Conservation (phyloP, 352 stramenopile species). For the Poterioochromonas sp. region DNA sequence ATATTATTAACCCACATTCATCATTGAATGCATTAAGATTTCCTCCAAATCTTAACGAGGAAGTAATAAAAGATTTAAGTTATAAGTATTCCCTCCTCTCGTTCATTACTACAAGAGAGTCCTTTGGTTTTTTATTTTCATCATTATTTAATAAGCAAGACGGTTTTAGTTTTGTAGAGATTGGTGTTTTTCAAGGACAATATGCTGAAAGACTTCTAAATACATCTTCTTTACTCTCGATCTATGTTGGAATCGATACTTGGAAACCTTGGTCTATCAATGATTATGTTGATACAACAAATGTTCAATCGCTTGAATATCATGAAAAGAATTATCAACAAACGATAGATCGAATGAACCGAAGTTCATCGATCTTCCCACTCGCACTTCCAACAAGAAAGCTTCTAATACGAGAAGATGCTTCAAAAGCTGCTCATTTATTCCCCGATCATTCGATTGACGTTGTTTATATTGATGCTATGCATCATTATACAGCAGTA, state of each 20-base stretch:
- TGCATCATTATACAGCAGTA: constrained; percentile 22
- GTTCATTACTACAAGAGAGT: no score
- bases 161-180: not conserved
- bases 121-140: no score
- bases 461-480: constrained; percentile 9
- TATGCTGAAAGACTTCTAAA: not conserved
- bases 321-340: not conserved
- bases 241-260: not conserved
- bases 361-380: no score
- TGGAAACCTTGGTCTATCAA: not conserved
- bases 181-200: not conserved
- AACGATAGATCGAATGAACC: not conserved
- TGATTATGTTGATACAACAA: constrained; percentile 16
- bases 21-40: no score
- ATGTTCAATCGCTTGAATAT: not conserved
- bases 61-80: not conserved
- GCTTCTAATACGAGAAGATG: not conserved
- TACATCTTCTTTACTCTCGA: not conserved
- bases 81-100: not conserved
- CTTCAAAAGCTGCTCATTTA: not conserved
- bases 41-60: no score
- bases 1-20: not conserved
- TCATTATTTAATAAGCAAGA: not conserved
- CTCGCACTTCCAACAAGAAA: no score
- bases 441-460: not conserved